Base-by-base conservation (phyloP, 768 basidiomycete genomes). In the Lepiota venenata region DNA sequence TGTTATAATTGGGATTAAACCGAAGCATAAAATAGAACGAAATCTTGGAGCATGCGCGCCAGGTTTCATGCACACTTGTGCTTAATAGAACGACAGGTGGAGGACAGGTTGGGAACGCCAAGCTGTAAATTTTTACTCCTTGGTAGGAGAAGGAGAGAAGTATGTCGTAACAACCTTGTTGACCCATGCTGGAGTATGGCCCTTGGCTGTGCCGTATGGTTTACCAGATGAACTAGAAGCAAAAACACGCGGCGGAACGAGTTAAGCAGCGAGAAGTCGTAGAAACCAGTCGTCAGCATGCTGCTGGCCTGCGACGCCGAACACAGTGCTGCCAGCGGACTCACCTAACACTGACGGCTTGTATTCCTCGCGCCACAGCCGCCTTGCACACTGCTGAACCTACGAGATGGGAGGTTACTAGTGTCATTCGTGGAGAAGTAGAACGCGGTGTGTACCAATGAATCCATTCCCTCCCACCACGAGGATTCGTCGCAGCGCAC, bases 401-500 rank as follows among this genome's bases (percentile, higher is more conserved):
- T 97, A 69, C 40, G 27, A 20, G 54, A 32, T 21, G 15, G 58
- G 36, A 56, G 52, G n/a, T 55, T 21, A 35, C 25, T 29, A 54
- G 51, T 49, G 36, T 47, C 36, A 47, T 56, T 47, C 32, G 43
- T 42, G 15, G 55, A 43, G 47, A 43, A 52, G 43, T 36, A 48
- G 40, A 45, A 46, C n/a, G 20, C 41, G 41, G 25, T 25, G 49
- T 55, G 21, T 59, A 90, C 95, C 96, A 63, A 99, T 84, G 74
- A 97, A 98, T 4, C 97, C 97, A 73, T 97, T 97, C 42, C 97
- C 97, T n/a, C 97, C 97, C 1, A 98, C 82, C 39, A 99, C 93
- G n/a, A 98, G 83, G 36, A 98, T 79, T 63, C 77, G 87, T 50
- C 75, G 80, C 49, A 75, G 52, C 20, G 75, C 56, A 32, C 67